Evolutionary conservation across 192 early-diverging fungal genomes (phyloP).

Genomic region (Coemansia sp.): DNA sequence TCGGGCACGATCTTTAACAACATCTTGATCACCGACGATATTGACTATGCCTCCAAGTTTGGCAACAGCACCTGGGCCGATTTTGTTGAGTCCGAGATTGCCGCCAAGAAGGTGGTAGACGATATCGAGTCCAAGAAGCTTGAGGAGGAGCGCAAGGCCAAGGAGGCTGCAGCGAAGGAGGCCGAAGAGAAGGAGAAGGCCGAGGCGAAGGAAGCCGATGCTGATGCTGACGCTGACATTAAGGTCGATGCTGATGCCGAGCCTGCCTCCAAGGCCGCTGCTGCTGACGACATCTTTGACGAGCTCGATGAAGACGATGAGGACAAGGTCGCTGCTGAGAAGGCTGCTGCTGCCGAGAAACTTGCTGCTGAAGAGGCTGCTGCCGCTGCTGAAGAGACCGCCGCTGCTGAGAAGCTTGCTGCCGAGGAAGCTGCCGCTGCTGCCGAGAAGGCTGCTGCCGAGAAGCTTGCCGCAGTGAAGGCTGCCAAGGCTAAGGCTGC

Average conservation of each 20-base stretch:
- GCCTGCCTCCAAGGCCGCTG: constrained; percentile 2
- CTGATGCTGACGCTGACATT: constrained; percentile 8
- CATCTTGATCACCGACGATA: constrained; percentile 85
- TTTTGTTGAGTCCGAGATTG: constrained; percentile 66
- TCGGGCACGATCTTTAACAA: constrained; percentile 91
- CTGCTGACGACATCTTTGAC: constrained; percentile 14
- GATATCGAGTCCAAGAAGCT: constrained; percentile 50
- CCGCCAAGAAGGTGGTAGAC: constrained; percentile 65
- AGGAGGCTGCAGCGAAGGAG: constrained; percentile 28
- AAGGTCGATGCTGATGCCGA: constrained; percentile 9
- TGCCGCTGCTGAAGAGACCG: constrained; percentile 13
- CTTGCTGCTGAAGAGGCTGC: constrained; percentile 5
- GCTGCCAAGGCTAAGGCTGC: constrained; percentile 15
- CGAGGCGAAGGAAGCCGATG: constrained; percentile 23
- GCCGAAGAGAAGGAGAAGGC: constrained; percentile 21
- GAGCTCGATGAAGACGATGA: constrained; percentile 20
- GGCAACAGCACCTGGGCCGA: constrained; percentile 69
- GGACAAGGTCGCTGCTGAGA: constrained; percentile 14
- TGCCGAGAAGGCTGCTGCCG: constrained; percentile 4
- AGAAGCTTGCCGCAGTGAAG: constrained; percentile 11
- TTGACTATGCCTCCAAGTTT: constrained; percentile 74
- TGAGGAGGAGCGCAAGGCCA: constrained; percentile 52
- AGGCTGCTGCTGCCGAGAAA: constrained; percentile 14
- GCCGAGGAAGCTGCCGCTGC: constrained; percentile 9
- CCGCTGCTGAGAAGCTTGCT: neutral